Base-by-base conservation (phyloP, 768 basidiomycete species). In the Psilocybe tampanensis region DNA sequence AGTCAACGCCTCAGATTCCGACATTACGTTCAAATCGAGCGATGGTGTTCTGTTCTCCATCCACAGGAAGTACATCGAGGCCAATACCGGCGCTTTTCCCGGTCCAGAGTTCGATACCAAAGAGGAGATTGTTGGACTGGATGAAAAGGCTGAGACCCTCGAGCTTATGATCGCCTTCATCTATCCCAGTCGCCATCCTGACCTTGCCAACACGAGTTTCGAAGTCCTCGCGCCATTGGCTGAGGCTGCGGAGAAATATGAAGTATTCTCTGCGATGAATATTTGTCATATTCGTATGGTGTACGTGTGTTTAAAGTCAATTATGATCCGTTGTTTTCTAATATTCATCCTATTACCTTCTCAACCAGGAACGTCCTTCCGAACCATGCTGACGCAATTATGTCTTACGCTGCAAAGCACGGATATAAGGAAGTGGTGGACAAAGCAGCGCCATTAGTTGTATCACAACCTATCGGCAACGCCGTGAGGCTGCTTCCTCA, bases 121-220 rank as follows among this genome's bases (percentile, higher is more conserved):
- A 4, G 66, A 48, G 13, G 68, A 72, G 33, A 39, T 64, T 1
- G 59, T 66, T 3, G 26, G 43, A 0, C 66, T 73, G 3, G 44
- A 61, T 0, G 72, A 73, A 53, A 36, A 47, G 2, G 52, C 68
- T 0, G 13, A 22, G 9, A 64, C 63, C 1, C 64, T 73, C 11
- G 67, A 66, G 19, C 55, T 68, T 1, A 56, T 71, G 0, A 69
- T 71, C 41, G 63, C 64, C 26, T 72, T 60, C 51, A 58, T 69
- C 4, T 68, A 69, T 29, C 70, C 68, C 1, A 47, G 48, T 13
- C 63, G 60, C 34, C 65, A 65, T 26, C 68, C 70, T 0, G 54
- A 56, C 6, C 45, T 73, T 26, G 51, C 36, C 4, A 13, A 13
- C 15, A 39, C 12, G 15, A n/a, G n/a, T n/a, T 15, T 39, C 12